Evolutionary conservation across 2,329 filamentous ascomycete species (phyloP), one percentile per base, ranked within the genome.

Genomic region (Ophiocordyceps camponoti-rufipedis): DNA sequence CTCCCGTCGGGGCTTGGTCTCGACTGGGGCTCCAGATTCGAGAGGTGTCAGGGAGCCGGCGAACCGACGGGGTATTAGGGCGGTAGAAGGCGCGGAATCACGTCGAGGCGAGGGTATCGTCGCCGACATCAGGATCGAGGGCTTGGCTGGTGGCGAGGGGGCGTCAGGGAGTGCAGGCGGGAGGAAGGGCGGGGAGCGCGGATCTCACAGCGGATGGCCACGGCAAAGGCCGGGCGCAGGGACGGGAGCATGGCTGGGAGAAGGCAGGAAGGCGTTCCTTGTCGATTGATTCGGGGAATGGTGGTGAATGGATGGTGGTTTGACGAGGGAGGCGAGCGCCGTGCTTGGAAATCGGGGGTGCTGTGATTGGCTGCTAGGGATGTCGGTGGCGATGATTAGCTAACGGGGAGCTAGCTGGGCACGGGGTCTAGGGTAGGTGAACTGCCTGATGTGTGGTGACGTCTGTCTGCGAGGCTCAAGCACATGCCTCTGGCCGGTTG

Each of bases 1-100:
- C 66, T 89, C 82, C 60, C 74, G 75, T 55, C 78, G 75, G 55
- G 68, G 59, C 65, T 69, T 58, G 66, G 71, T 60, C 58, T 78
- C 54, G 65, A 73, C 60, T 19, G 40, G 18, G 60, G 57, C 60
- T 40, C 75, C 66, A 48, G 71, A 68, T 48, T 68, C 68, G 57
- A 75, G 68, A 54, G 72, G 67, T 49, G 71, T 64, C 47, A 74
- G 56, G 50, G 70, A 67, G 45, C 71, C 71, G 50, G 82, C 80
- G 58, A 76, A 80, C 56, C 75, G 72, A 48, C 75, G 68, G 43
- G 78, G 78, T 50, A 72, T 38, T 2, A 38, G 77, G 44, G 81
- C 82, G 55, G 85, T 72, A 54, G 74, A 71, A 54, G 78, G 75
- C 51, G 74, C 70, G 55, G 72, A 5, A 8, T 29, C 71, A 55